Evolutionary conservation across 1,139 yeast species (phyloP), one percentile per base, ranked within the genome.

Genomic region (Candida buenavistaensis): DNA sequence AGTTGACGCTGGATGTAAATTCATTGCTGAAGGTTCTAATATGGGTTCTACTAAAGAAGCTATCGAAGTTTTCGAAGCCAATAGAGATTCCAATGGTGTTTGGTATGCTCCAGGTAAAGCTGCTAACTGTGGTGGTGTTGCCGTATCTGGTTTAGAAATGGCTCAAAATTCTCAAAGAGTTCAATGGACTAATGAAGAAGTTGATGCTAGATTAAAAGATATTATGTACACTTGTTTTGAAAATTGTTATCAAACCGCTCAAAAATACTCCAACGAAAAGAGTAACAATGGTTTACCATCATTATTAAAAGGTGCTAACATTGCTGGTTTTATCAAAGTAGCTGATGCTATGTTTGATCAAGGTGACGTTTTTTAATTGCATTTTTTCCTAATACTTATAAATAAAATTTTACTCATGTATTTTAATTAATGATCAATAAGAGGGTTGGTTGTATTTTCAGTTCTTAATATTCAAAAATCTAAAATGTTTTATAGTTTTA

Each of bases 21-120:
- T 67, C 74, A 80, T 92, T 59, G 97, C 98, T 54, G 98, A 92
- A 78, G 98, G 98, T 62, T 92, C 97, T 59, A 92, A 92, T 75
- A 92, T 92, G 98, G 97, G 98, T 62, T 90, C 96, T 52, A 90
- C 97, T 53, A 84, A 84, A 68, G 97, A 90, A 66, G 98, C 98
- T 52, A 88, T 92, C 54, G 89, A 83, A 49, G 89, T 86, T 44
- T 90, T 90, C 52, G 98, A 92, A 78, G 84, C 84, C 55, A 80
- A 79, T 68, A 85, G 97, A 75, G 54, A 73, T 50, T 63, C 77
- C 52, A 75, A 83, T 49, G 46, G 43, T 38, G 87, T 89, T 65
- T 92, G 97, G 97, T 90, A 90, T 71, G 97, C 96, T 55, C 97
- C 97, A 63, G 97, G 97, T 70, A 92, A 92, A 80, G 97, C 97